Conservation (phyloP, 208 protist species). For the Herpetomonas samuelpessoai region DNA sequence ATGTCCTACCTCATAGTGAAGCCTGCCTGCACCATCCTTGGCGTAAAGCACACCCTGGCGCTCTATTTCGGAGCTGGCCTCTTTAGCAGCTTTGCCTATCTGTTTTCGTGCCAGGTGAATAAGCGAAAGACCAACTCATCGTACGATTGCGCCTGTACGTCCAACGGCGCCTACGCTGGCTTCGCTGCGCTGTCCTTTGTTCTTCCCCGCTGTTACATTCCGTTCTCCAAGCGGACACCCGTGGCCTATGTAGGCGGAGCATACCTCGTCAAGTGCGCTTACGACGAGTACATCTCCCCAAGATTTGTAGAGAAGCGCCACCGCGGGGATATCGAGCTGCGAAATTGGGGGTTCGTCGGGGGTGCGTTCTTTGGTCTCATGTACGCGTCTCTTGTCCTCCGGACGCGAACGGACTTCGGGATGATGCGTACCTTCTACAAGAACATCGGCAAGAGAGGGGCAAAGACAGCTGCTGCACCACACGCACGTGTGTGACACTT, state of each 20-base stretch:
- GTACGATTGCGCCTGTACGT: slow-evolving; percentile 65
- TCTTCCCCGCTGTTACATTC: slow-evolving; percentile 63
- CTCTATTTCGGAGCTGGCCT: slow-evolving; percentile 74
- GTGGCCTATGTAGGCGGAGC: slow-evolving; percentile 46
- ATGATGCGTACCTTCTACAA: slow-evolving; percentile 23
- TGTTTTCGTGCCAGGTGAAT: slow-evolving; percentile 62
- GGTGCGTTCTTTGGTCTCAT: slow-evolving; percentile 80
- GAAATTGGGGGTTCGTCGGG: slow-evolving; percentile 83
- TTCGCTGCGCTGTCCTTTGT: slow-evolving; percentile 68
- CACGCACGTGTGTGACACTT: too few relatives aligned
- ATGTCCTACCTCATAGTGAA: slow-evolving; percentile 57
- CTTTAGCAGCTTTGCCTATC: slow-evolving; percentile 81
- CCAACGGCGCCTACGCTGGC: slow-evolving; percentile 75
- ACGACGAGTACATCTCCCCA: slow-evolving; percentile 80
- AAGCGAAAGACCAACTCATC: slow-evolving; percentile 38
- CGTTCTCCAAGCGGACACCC: slow-evolving; percentile 43
- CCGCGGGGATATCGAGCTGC: slow-evolving; percentile 51
- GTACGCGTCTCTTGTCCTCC: slow-evolving; percentile 63
- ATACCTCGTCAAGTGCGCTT: slow-evolving; percentile 69
- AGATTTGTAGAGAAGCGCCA: slow-evolving; percentile 50
- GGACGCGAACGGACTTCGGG: slow-evolving; percentile 43
- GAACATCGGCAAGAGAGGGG: slow-evolving; percentile 19
- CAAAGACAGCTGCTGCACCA: too few relatives aligned
- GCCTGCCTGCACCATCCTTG: slow-evolving; percentile 54
- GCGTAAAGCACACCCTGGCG: slow-evolving; percentile 43